phyloP scores from a whole-genome alignment of 257 asterid genomes.

The Mitragyna speciosa region DNA sequence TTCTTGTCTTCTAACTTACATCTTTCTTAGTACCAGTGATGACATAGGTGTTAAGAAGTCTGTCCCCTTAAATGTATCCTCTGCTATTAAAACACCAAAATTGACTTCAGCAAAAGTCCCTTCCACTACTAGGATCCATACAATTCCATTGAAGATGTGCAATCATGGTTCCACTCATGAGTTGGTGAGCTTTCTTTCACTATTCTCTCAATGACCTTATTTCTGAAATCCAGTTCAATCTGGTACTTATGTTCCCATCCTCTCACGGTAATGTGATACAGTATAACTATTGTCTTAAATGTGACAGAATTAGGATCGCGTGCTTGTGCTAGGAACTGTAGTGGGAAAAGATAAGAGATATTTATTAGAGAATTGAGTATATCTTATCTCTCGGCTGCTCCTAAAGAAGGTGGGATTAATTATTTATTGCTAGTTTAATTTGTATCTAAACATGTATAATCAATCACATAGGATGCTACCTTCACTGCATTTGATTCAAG shows the following conservation, averaged over 20 bases:
- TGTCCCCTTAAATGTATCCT: constrained; percentile 37
- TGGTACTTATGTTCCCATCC: not conserved
- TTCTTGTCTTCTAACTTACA: constrained; percentile 12
- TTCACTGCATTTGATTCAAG: no score
- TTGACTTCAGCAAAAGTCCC: constrained; percentile 39
- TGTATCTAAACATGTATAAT: no score
- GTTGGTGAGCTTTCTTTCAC: constrained; percentile 50
- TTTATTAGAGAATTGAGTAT: no score
- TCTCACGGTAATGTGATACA: no score
- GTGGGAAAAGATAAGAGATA: no score
- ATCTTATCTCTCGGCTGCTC: no score
- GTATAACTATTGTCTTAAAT: no score
- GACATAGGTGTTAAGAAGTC: constrained; percentile 41
- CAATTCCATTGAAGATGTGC: constrained; percentile 58
- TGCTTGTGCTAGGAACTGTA: no score
- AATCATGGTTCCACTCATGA: constrained; percentile 92
- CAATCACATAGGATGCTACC: no score
- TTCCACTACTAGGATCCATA: constrained; percentile 53
- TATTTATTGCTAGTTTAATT: no score
- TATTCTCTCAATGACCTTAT: not conserved
- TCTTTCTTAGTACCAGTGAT: constrained; percentile 37
- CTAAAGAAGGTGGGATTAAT: no score
- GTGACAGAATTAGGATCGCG: no score
- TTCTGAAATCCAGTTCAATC: not conserved
- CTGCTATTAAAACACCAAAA: constrained; percentile 47